A percentile compares a stretch with the other conserved stretches of the same genome.
phyloP scores from a whole-genome alignment of 805 yeast species.

The Yamadazyma takamatsuzukensis region DNA sequence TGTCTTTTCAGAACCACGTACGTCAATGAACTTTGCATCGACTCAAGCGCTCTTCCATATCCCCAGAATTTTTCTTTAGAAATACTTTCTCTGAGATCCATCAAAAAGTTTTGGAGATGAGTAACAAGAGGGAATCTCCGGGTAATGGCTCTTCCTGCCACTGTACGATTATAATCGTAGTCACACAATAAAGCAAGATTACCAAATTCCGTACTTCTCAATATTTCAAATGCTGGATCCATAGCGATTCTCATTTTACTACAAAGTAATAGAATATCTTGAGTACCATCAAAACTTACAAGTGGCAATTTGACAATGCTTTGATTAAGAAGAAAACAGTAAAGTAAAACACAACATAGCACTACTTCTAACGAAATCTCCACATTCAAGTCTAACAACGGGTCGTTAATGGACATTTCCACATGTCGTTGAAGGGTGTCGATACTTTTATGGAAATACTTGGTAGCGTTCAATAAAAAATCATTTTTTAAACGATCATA shows the following conservation, averaged over 20 bases:
- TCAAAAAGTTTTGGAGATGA: not conserved
- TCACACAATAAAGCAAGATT: conserved; percentile 2
- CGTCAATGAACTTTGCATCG: conserved; percentile 11
- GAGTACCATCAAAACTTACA: conserved; percentile 14
- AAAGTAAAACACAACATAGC: conserved; percentile 19
- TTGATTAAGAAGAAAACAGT: conserved; percentile 22
- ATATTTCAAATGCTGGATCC: conserved; percentile 8
- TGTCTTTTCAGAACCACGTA: conserved; percentile 13
- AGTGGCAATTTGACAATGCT: conserved; percentile 26
- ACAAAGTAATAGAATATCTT: conserved; percentile 21
- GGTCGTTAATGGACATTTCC: too few relatives aligned
- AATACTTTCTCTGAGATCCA: too few relatives aligned
- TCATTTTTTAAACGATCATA: too few relatives aligned
- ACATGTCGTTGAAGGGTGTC: too few relatives aligned
- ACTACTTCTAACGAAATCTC: conserved; percentile 16
- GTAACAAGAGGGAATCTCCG: too few relatives aligned
- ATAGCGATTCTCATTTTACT: conserved; percentile 13
- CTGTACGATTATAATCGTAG: too few relatives aligned
- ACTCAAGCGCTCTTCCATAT: too few relatives aligned
- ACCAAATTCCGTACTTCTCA: conserved; percentile 1
- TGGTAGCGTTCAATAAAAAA: too few relatives aligned
- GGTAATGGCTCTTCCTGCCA: too few relatives aligned
- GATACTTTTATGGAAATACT: too few relatives aligned
- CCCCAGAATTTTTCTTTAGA: too few relatives aligned
- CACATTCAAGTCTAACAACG: too few relatives aligned